Percentiles rank a stretch among this genome's conserved stretches.
phyloP scores from a whole-genome alignment of 2,329 filamentous ascomycete genomes.

The Phaeosphaeria sp. region DNA sequence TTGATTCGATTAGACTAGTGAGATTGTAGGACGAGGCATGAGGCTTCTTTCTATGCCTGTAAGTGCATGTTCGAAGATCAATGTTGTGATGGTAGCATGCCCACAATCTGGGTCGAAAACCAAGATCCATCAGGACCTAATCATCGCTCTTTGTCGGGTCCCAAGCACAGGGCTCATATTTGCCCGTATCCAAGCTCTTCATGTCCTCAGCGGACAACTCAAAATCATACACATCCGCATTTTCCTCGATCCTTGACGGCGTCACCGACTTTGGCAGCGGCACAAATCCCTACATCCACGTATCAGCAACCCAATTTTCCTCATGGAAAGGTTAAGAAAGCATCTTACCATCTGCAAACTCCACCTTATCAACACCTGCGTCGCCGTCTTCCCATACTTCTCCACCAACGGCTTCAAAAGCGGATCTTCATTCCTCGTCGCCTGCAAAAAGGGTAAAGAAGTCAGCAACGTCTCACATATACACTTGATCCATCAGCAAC shows the following conservation, averaged over 20 bases:
- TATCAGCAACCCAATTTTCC: not conserved
- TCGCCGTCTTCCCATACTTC: constrained; percentile 64
- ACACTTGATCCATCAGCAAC: no score
- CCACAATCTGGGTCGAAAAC: no score
- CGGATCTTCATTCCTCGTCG: constrained; percentile 59
- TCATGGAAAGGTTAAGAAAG: no score
- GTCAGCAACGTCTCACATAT: no score
- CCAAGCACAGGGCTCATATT: constrained; percentile 66
- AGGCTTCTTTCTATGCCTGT: no score
- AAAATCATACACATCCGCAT: constrained; percentile 66
- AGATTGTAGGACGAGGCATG: no score
- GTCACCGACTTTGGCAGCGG: constrained; percentile 69
- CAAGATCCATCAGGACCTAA: constrained; percentile 16
- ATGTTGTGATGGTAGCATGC: no score
- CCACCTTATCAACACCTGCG: constrained; percentile 67
- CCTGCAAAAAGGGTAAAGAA: no score
- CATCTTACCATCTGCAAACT: constrained; percentile 51
- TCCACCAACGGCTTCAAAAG: constrained; percentile 57
- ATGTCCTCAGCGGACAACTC: constrained; percentile 65
- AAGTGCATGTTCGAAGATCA: no score
- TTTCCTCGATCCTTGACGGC: constrained; percentile 65
- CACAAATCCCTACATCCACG: constrained; percentile 60
- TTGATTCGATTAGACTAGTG: no score
- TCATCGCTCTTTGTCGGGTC: constrained; percentile 59
- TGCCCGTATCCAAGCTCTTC: constrained; percentile 59